Evolutionary conservation across 345 rosid genomes (phyloP).

Genomic region (Salix koriyanagi): DNA sequence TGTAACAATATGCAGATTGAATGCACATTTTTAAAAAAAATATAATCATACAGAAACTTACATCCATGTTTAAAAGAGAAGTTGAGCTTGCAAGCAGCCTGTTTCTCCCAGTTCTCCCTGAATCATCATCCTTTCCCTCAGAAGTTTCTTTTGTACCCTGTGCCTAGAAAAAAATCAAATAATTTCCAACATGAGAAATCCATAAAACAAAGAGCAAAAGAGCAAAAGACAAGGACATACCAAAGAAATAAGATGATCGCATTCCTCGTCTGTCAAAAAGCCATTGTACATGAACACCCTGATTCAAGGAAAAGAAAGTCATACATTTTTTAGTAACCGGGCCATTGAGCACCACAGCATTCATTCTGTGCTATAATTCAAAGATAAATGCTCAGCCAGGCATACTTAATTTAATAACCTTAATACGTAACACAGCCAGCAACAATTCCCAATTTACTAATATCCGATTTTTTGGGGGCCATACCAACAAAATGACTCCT

Average conservation of each 20-base stretch:
- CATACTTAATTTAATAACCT: background rate
- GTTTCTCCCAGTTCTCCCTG: conserved; percentile 19
- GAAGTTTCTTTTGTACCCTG: conserved; percentile 21
- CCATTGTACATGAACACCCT: conserved; percentile 73
- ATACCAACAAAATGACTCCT: background rate
- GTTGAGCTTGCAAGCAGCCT: conserved; percentile 34
- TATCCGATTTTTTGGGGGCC: background rate
- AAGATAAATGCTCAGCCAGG: background rate
- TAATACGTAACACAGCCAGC: background rate
- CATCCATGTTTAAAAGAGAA: conserved; percentile 31
- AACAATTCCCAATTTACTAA: background rate
- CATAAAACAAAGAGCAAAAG: background rate
- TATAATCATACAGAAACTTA: conserved; percentile 25
- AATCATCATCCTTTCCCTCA: conserved; percentile 22
- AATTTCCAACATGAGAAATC: background rate
- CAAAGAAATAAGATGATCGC: conserved; percentile 66
- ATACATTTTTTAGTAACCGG: conserved; percentile 15
- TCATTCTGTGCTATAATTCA: background rate
- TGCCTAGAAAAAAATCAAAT: conserved; percentile 29
- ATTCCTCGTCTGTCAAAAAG: conserved; percentile 67
- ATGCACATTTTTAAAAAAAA: background rate
- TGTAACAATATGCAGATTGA: background rate
- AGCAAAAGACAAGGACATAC: conserved; percentile 29
- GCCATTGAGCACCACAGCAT: background rate
- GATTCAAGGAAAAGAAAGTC: conserved; percentile 29